Evolutionary conservation across 495 filamentous ascomycete species (phyloP).

Genomic region (Hypoxylon fuscum): DNA sequence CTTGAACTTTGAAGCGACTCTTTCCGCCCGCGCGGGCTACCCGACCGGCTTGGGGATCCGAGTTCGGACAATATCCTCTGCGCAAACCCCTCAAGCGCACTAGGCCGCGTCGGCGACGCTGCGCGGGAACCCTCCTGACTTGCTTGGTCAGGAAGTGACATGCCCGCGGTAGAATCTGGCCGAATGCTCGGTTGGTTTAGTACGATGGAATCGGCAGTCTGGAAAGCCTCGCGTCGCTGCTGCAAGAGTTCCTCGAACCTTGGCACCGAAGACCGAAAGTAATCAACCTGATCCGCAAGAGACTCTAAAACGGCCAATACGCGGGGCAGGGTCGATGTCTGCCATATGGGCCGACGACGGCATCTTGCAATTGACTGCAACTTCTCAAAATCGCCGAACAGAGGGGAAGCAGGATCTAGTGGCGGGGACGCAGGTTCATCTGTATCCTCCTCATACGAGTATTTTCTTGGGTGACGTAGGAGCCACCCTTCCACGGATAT

Average conservation of each 20-base stretch:
- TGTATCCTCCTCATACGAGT: slow-evolving; percentile 60
- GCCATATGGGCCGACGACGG: slow-evolving; percentile 61
- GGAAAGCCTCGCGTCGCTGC: slow-evolving; percentile 73
- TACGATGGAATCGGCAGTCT: slow-evolving; percentile 59
- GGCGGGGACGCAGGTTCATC: slow-evolving; percentile 42
- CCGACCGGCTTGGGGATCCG: slow-evolving; percentile 58
- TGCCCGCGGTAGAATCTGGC: slow-evolving; percentile 27
- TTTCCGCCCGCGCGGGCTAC: slow-evolving; percentile 58
- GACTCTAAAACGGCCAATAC: slow-evolving; percentile 60
- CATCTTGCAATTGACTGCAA: slow-evolving; percentile 56
- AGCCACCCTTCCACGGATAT: slow-evolving; percentile 90
- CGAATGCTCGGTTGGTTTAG: slow-evolving; percentile 39
- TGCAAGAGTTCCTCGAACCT: slow-evolving; percentile 80
- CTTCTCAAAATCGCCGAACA: slow-evolving; percentile 52
- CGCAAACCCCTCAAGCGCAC: slow-evolving; percentile 62
- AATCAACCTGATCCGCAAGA: slow-evolving; percentile 70
- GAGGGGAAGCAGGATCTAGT: slow-evolving; percentile 45
- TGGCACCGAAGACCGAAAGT: slow-evolving; percentile 73
- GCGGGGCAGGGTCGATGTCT: slow-evolving; percentile 54
- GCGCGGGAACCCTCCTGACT: slow-evolving; percentile 48
- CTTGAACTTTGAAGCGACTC: slow-evolving; percentile 44
- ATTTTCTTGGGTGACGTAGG: slow-evolving; percentile 73
- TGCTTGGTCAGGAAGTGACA: slow-evolving; percentile 43
- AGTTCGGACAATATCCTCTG: slow-evolving; percentile 66
- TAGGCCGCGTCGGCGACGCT: slow-evolving; percentile 55